phyloP scores from a whole-genome alignment of 2,329 filamentous ascomycete genomes.

The Colletotrichum spinosum region DNA sequence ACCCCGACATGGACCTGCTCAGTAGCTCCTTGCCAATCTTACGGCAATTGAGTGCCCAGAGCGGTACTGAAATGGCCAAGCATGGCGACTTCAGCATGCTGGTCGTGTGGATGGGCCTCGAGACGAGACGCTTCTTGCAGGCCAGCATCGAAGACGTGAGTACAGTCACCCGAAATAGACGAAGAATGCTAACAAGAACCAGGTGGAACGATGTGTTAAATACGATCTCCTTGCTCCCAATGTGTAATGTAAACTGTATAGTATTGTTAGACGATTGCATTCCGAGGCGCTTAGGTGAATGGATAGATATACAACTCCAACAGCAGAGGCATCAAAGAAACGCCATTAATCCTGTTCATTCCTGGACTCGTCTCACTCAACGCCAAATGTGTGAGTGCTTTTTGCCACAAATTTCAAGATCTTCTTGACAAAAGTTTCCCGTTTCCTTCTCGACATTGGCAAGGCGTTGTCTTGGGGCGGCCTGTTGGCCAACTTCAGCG shows the following conservation, averaged over 20 bases:
- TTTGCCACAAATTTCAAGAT: neutral
- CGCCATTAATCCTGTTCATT: neutral
- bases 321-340: constrained; percentile 26
- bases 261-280: constrained; percentile 31
- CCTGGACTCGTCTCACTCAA: too few relatives aligned
- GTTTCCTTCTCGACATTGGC: too few relatives aligned
- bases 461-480: too few relatives aligned
- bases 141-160: constrained; percentile 88
- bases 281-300: constrained; percentile 11
- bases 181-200: constrained; percentile 11
- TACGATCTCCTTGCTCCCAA: constrained; percentile 91
- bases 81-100: constrained; percentile 86
- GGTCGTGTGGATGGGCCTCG: constrained; percentile 90
- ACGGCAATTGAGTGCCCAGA: constrained; percentile 84
- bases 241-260: constrained; percentile 63
- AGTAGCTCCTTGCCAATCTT: constrained; percentile 89
- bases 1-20: constrained; percentile 90
- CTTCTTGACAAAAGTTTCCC: too few relatives aligned
- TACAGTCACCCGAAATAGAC: constrained; percentile 39
- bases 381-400: neutral
- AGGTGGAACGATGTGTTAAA: constrained; percentile 90
- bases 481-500: too few relatives aligned
- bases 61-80: constrained; percentile 76
- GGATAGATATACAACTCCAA: constrained; percentile 28
- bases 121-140: constrained; percentile 89